Percentiles rank a stretch among this genome's conserved stretches.
Conservation (phyloP, 495 filamentous ascomycete genomes). For the Physcia stellaris region DNA sequence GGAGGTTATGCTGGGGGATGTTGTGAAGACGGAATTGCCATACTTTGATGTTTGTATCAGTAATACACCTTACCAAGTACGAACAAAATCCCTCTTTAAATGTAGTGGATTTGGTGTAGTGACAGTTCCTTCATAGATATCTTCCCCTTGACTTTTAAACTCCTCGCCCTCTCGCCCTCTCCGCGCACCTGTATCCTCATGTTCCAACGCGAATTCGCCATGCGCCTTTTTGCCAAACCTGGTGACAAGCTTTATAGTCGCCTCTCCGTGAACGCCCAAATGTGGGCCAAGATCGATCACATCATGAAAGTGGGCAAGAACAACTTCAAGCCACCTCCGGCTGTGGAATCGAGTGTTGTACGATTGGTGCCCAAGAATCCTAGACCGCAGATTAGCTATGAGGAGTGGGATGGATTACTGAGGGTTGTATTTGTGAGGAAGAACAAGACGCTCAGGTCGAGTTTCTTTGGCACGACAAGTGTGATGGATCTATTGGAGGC, state of each 20-base stretch:
- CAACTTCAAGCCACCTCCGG: conserved; percentile 89
- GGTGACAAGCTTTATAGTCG: conserved; percentile 77
- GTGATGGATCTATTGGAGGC: conserved; percentile 69
- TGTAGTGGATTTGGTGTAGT: too few species aligned
- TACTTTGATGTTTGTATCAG: conserved; percentile 84
- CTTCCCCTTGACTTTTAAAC: conserved; percentile 82
- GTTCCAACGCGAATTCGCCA: conserved; percentile 72
- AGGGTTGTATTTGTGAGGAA: conserved; percentile 69
- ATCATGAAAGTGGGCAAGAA: conserved; percentile 87
- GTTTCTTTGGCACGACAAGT: conserved; percentile 59
- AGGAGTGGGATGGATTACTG: conserved; percentile 88
- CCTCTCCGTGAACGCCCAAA: conserved; percentile 82
- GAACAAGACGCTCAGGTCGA: conserved; percentile 65
- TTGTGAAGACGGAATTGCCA: conserved; percentile 80
- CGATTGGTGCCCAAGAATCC: conserved; percentile 66
- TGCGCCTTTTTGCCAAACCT: conserved; percentile 61
- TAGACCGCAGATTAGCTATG: conserved; percentile 72
- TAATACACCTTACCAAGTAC: conserved; percentile 79
- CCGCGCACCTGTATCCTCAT: conserved; percentile 75
- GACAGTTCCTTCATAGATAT: conserved; percentile 44
- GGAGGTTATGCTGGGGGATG: conserved; percentile 79
- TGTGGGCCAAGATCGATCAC: conserved; percentile 79
- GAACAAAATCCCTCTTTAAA: not conserved
- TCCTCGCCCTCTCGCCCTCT: conserved; percentile 63
- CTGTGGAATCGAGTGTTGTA: conserved; percentile 78